Evolutionary conservation across 225 moss, liverwort and hornwort genomes (phyloP), one percentile per base, ranked within the genome.

Genomic region (Thuidium tamariscinum): DNA sequence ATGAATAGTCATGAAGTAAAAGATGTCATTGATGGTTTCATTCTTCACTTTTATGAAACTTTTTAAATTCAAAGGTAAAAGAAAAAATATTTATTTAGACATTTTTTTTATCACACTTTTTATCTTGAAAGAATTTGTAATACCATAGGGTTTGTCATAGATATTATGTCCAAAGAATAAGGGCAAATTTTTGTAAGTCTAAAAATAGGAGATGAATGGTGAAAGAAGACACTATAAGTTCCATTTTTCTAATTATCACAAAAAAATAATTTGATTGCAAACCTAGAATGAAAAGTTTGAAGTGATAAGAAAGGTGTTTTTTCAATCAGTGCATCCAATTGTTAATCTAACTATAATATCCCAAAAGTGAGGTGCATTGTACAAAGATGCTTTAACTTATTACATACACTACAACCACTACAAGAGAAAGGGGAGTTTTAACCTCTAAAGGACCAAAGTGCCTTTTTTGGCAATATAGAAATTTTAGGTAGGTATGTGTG

Each of bases 371-470:
- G 3, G 22, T 22, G 13, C 22, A 69, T 25, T 25, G 4, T 69
- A 37, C 2, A 37, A 22, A 22, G 23, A 67, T 67, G 1, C 13
- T 67, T 67, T 39, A n/a, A 5, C n/a, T 39, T 9, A 37, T 37
- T 22, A 20, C 8, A 44, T 27, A 3, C 15, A 44, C 0, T 10
- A 0, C 17, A 44, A 2, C 0, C 5, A 27, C 27, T 44, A 71
- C 29, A 71, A 29, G 5, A n/a, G n/a, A n/a, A n/a, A n/a, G n/a
- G n/a, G n/a, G n/a, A n/a, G n/a, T n/a, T n/a, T n/a, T n/a, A n/a
- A n/a, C n/a, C n/a, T n/a, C n/a, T n/a, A n/a, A n/a, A n/a, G n/a
- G n/a, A n/a, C n/a, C n/a, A n/a, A n/a, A n/a, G n/a, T n/a, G n/a
- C n/a, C n/a, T n/a, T n/a, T n/a, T n/a, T n/a, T n/a, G n/a, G n/a